Evolutionary conservation across 164 flowering plant genomes (phyloP), one percentile per base, ranked within the genome.

Genomic region (Hamamelis virginiana): DNA sequence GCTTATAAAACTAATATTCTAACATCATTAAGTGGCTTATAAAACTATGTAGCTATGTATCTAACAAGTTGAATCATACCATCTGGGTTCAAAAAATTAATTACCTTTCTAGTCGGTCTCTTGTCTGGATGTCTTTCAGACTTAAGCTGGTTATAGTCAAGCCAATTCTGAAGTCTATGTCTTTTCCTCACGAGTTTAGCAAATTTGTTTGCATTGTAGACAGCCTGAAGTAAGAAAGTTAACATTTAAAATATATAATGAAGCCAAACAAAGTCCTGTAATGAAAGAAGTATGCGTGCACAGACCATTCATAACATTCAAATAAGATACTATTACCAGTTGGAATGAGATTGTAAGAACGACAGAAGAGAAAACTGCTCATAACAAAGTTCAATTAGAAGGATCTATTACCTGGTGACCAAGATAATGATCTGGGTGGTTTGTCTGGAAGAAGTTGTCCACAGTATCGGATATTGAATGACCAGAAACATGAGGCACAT

Each of bases 151-250:
- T 89, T 73, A 75, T 92, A 95, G 76, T 92, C 99, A 66, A 92
- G 74, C 97, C 94, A 91, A 76, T 89, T 87, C 48, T 83, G 97
- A 38, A 89, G 82, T 74, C 86, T 85, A 13, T 89, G 79, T 79
- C 90, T 86, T 78, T 76, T 75, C 61, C 80, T 82, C 62, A 83
- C 89, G 72, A 92, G 84, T 78, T 77, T 84, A 43, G 93, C 90
- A 74, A 82, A 89, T 76, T 91, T 91, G 78, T 92, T 95, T 71
- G 96, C 97, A 87, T 95, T 77, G 70, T 94, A 94, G 22, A 92
- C 94, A 47, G 86, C 92, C 98, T 95, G 86, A 62, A 73, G 33
- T 41, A 68, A 53, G 45, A 64, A 59, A 65, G n/a, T 26, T 25
- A 52, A 46, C 18, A 59, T 63, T 50, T 57, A 11, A 33, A 33